These are phyloP conservation scores for Mycena chlorophos DNA, from an alignment of 768 basidiomycete genomes.

Conservation along the genomic window DNA sequence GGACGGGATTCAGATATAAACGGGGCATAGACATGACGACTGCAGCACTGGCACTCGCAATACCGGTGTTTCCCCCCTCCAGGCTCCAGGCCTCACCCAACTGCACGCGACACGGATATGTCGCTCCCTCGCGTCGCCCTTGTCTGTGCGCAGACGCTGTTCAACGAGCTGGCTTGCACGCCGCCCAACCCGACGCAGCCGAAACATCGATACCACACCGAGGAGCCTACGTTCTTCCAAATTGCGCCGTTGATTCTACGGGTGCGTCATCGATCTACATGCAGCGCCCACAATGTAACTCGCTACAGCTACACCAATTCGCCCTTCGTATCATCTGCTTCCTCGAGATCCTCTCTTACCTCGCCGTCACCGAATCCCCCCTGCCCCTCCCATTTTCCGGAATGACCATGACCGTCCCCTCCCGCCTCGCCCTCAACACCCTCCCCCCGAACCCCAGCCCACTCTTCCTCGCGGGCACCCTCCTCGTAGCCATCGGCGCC, in stretches of 20 bases:
- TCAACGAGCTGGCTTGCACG: constrained; percentile 53
- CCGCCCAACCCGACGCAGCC: constrained; percentile 56
- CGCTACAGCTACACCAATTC: constrained; percentile 46
- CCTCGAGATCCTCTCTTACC: constrained; percentile 50
- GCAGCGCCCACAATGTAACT: neutral
- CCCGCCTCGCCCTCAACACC: constrained; percentile 33
- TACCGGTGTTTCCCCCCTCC: too few relatives aligned
- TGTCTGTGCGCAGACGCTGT: constrained; percentile 48
- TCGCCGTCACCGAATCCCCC: constrained; percentile 32
- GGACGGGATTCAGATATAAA: too few relatives aligned
- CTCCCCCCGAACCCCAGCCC: constrained; percentile 38
- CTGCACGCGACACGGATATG: too few relatives aligned
- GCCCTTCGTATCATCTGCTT: constrained; percentile 51
- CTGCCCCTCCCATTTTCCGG: constrained; percentile 30
- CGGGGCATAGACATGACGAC: too few relatives aligned
- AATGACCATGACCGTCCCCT: too few relatives aligned
- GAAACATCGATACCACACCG: constrained; percentile 54
- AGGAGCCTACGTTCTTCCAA: constrained; percentile 51
- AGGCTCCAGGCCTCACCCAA: neutral
- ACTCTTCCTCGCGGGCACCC: constrained; percentile 46
- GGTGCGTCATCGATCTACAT: constrained; percentile 30
- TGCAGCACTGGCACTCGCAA: too few relatives aligned
- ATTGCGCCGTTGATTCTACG: constrained; percentile 60
- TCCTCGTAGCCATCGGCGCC: constrained; percentile 43
- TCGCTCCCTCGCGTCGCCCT: constrained; percentile 48